Conservation (phyloP, 202 grass and related monocot species). For the Hordeum pubiflorum region DNA sequence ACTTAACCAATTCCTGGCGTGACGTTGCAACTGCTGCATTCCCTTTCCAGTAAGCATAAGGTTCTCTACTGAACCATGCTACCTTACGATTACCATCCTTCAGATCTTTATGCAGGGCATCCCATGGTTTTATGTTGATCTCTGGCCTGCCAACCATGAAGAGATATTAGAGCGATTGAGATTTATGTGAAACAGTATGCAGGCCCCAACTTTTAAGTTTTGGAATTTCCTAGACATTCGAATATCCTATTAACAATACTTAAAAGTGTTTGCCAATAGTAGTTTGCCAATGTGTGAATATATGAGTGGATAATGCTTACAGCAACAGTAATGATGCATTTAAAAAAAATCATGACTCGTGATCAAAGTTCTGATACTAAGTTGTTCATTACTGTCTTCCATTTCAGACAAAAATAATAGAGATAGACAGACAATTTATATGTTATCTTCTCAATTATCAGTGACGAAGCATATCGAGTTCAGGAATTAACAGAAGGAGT, state of each 20-base stretch:
- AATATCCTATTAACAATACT: not conserved
- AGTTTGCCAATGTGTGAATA: not conserved
- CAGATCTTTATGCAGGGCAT: slow-evolving; percentile 38
- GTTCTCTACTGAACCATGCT: slow-evolving; percentile 57
- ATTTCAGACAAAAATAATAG: not conserved
- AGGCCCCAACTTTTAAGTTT: not conserved
- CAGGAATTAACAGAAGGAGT: not conserved
- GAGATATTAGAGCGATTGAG: not conserved
- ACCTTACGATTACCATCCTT: slow-evolving; percentile 43
- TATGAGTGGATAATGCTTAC: not conserved
- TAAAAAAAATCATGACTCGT: not conserved
- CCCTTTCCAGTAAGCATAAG: slow-evolving; percentile 95
- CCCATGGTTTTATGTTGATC: slow-evolving; percentile 94
- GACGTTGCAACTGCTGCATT: slow-evolving; percentile 58
- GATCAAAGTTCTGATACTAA: not conserved
- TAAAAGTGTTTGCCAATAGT: not conserved
- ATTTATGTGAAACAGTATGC: not conserved
- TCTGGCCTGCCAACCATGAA: slow-evolving; percentile 51
- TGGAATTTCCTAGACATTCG: not conserved
- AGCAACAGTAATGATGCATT: not conserved
- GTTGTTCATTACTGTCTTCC: not conserved
- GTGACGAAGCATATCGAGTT: not conserved
- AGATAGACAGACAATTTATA: not conserved
- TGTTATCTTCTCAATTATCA: not conserved
- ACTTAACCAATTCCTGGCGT: slow-evolving; percentile 56